Evolutionary conservation across 768 basidiomycete species (phyloP), one percentile per base, ranked within the genome.

Genomic region (Lepiota brunneoincarnata): DNA sequence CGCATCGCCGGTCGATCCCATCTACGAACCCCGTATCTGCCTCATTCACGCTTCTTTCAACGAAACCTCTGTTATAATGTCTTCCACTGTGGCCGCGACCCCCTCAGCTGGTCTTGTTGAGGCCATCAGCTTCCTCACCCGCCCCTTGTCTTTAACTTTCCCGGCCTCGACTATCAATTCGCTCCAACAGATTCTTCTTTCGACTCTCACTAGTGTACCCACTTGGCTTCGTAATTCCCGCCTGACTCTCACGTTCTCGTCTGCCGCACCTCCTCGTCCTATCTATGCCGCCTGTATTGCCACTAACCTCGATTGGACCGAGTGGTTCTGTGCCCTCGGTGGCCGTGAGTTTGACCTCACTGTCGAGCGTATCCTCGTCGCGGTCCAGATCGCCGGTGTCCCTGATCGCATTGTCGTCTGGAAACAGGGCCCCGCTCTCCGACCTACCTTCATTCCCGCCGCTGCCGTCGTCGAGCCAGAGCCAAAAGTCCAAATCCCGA

Each of bases 291-390:
- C 72, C 0, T 75, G 71, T 57, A 59, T 70, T 26, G 70, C 67
- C 28, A 59, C 67, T 17, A 61, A 63, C 17, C 47, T 76, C 11
- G 51, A 55, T 3, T 75, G 74, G 74, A 56, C 62, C 2, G 68
- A 69, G 21, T 76, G 72, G 74, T 70, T 75, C 56, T 45, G 55
- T 2, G 62, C 66, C 28, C 61, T 76, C 21, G 71, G 72, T 12
- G 61, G 64, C 21, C 61, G 64, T 12, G 63, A 67, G n/a, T 71
- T 75, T 35, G 68, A 71, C 28, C 64, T 75, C 37, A 56, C 69
- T 49, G 63, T 76, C 53, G 61, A 70, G 18, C 58, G 66, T 4
- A 54, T 58, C 34, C 49, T 39, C 10, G 66, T 73, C 39, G 60
- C 64, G 20, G 66, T 72, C 35, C 62, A 61, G 39, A 66, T 69